Evolutionary conservation across 2,329 filamentous ascomycete species (phyloP), one percentile per base, ranked within the genome.

Genomic region (Fusarium sp.): DNA sequence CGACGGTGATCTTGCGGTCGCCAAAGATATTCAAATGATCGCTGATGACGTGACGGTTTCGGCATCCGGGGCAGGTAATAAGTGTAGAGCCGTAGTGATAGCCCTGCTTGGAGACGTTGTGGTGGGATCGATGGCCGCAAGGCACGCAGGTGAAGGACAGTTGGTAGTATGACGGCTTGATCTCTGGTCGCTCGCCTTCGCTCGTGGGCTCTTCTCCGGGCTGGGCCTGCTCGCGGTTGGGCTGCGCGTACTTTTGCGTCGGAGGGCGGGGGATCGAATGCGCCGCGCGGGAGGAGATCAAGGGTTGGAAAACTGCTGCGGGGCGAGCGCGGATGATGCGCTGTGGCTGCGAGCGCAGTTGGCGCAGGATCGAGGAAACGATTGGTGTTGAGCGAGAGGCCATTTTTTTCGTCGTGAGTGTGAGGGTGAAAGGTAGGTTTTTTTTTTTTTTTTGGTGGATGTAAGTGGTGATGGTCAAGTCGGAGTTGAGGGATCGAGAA

Each of bases 81-180:
- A 99, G 87, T 6, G 97, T 93, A 1, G 95, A 96, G 39, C 97
- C 97, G 73, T 92, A 88, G 83, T 98, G 95, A 82, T 99, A 99
- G 35, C 95, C 97, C 81, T 98, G 97, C 83, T 98, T 98, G 34
- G 94, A 95, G 78, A 99, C 88, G 60, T 89, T 89, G 84, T 99
- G 97, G 14, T 91, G 89, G n/a, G 94, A 97, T 67, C 95, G 92
- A 39, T 89, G 86, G 54, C 88, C 87, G 85, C 97, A 99, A 35
- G 94, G 94, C 68, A 93, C 92, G 88, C 97, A 99, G 76, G 97
- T 99, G 82, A 99, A 98, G 59, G 92, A 94, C 74, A 99, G 88
- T 77, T 95, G 89, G 84, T 98, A 99, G 67, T 94, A 91, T 2
- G 94, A 94, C 76, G 91, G 81, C 30, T 81, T 82, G 39, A 73